Conservation (phyloP, 306 rosid genomes). For the Trifolium dubium region DNA sequence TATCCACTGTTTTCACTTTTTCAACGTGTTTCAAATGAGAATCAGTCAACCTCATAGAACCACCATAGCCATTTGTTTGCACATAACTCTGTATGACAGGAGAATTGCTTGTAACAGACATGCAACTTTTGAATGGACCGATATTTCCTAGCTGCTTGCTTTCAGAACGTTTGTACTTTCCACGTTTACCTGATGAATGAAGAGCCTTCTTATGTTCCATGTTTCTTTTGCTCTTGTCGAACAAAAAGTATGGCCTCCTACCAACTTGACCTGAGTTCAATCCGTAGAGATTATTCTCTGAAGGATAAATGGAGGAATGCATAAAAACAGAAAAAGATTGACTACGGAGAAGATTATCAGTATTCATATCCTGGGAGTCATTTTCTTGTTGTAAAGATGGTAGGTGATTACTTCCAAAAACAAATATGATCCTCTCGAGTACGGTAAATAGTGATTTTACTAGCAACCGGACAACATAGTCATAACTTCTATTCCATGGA, state of each 20-base stretch:
- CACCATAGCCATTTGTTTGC: conserved; percentile 58
- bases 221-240: conserved; percentile 45
- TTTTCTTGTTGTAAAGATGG: conserved; percentile 42
- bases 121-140: conserved; percentile 67
- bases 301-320: conserved; percentile 58
- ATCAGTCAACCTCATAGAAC: conserved; percentile 72
- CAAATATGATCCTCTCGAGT: conserved; percentile 71
- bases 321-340: conserved; percentile 61
- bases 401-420: conserved; percentile 53
- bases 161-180: conserved; percentile 50
- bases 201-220: conserved; percentile 47
- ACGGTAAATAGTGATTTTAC: conserved; percentile 77
- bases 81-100: conserved; percentile 54
- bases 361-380: conserved; percentile 40
- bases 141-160: conserved; percentile 51
- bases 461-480: conserved; percentile 74
- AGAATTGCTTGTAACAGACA: conserved; percentile 55
- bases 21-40: conserved; percentile 41
- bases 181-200: conserved; percentile 37
- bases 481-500: conserved; percentile 78
- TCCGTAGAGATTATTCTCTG: conserved; percentile 49
- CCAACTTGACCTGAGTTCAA: conserved; percentile 50
- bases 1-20: conserved; percentile 43
- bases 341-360: conserved; percentile 57
- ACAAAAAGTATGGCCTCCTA: conserved; percentile 37